Conservation (phyloP, 345 rosid species). For the Firmiana major region DNA sequence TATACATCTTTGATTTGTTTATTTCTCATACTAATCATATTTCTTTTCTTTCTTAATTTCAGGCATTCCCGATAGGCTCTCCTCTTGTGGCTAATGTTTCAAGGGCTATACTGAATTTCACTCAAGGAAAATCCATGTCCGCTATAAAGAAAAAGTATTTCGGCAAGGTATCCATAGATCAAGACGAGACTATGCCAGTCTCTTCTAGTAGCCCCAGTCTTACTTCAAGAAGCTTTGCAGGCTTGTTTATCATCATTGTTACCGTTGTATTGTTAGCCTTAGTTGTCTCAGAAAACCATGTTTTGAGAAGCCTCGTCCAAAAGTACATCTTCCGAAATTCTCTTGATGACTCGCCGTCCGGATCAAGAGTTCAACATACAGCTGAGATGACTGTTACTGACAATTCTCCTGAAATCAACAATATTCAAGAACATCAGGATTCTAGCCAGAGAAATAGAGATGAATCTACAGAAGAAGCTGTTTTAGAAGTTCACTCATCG, state of each 20-base stretch:
- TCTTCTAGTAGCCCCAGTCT: constrained; percentile 2
- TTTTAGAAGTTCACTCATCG: not conserved
- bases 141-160: not conserved
- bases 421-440: not conserved
- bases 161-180: not conserved
- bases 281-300: not conserved
- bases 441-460: not conserved
- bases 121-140: not conserved
- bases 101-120: no score
- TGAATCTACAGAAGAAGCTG: not conserved
- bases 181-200: not conserved
- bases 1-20: not conserved
- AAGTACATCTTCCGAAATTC: not conserved
- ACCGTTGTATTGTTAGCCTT: not conserved
- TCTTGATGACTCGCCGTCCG: not conserved
- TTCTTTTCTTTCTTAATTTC: not conserved
- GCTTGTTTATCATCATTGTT: not conserved
- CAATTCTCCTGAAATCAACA: not conserved
- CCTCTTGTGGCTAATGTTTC: not conserved
- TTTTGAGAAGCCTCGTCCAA: not conserved
- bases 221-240: not conserved
- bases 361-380: not conserved
- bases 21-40: not conserved
- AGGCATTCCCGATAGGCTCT: not conserved
- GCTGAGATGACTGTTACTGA: not conserved